Evolutionary conservation across 306 rosid genomes (phyloP), one percentile per base, ranked within the genome.

Genomic region (Oxytropis ochrocephala): DNA sequence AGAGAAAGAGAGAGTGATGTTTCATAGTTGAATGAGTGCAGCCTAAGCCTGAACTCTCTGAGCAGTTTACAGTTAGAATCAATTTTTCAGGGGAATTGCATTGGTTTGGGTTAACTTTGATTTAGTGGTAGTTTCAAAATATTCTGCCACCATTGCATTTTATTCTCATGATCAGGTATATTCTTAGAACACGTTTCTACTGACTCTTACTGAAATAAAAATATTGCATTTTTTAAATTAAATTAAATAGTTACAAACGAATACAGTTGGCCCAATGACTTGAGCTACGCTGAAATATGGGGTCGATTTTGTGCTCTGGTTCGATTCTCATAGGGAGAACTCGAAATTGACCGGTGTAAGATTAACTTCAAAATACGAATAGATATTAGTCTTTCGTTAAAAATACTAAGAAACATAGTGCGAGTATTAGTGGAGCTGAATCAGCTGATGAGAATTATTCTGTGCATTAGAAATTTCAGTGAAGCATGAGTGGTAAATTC

Each of bases 41-140:
- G 86, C 75, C 84, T 79, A 86, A 82, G 62, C 61, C 91, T 85
- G 89, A 83, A 81, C 80, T 52, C 75, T 77, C 79, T 83, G 91
- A 78, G 24, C 47, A 17, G 14, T 7, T 38, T 60, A 75, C 66
- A 77, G 69, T 69, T 78, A 80, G 84, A 87, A 72, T 76, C 69
- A 69, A 43, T 10, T 63, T 64, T 74, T 72, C 81, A 76, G 86
- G 72, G 63, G 56, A 48, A 67, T 76, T 73, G 61, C 75, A n/a
- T n/a, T n/a, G n/a, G 66, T 65, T 76, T 75, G 75, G 81, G 69
- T 62, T 69, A n/a, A n/a, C n/a, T 70, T 80, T 70, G 42, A 80
- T 80, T 42, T 78, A n/a, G 33, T 49, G 73, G 38, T 69, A 69
- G 78, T 79, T 82, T 82, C 97, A 79, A 90, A 80, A 79, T 83